phyloP scores from a whole-genome alignment of 495 filamentous ascomycete species.

The Platismatia glauca region DNA sequence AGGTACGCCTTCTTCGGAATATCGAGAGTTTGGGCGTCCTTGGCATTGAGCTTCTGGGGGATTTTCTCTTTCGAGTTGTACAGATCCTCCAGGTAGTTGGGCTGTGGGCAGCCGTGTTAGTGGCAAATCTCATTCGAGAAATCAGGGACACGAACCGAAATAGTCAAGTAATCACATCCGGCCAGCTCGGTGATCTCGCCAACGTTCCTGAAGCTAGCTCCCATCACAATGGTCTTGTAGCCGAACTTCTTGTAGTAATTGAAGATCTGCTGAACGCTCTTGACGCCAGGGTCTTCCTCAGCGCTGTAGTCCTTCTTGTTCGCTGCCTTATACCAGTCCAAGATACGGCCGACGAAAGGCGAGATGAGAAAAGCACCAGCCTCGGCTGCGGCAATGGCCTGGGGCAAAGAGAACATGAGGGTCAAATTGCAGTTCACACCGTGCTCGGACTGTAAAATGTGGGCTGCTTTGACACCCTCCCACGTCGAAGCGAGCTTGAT shows the following conservation, averaged over 20 bases:
- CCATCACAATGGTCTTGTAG: slow-evolving; percentile 99
- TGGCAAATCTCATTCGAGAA: background rate
- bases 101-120: slow-evolving; percentile 38
- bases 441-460: slow-evolving; percentile 87
- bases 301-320: slow-evolving; percentile 86
- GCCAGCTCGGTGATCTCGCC: slow-evolving; percentile 97
- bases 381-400: slow-evolving; percentile 95
- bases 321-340: slow-evolving; percentile 98
- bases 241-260: slow-evolving; percentile 99
- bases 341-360: slow-evolving; percentile 97
- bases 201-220: slow-evolving; percentile 89
- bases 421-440: slow-evolving; percentile 97
- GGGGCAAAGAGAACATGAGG: slow-evolving; percentile 93
- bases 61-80: slow-evolving; percentile 69
- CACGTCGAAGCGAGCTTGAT: slow-evolving; percentile 53
- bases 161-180: slow-evolving; percentile 98
- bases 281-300: slow-evolving; percentile 91
- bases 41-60: slow-evolving; percentile 84
- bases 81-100: slow-evolving; percentile 88
- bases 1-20: slow-evolving; percentile 88
- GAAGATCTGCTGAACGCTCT: slow-evolving; percentile 91
- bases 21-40: slow-evolving; percentile 54
- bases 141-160: slow-evolving; percentile 49
- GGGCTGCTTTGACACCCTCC: slow-evolving; percentile 97
- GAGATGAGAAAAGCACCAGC: slow-evolving; percentile 98